phyloP scores from a whole-genome alignment of 768 basidiomycete genomes.

The Suillus tomentosus region DNA sequence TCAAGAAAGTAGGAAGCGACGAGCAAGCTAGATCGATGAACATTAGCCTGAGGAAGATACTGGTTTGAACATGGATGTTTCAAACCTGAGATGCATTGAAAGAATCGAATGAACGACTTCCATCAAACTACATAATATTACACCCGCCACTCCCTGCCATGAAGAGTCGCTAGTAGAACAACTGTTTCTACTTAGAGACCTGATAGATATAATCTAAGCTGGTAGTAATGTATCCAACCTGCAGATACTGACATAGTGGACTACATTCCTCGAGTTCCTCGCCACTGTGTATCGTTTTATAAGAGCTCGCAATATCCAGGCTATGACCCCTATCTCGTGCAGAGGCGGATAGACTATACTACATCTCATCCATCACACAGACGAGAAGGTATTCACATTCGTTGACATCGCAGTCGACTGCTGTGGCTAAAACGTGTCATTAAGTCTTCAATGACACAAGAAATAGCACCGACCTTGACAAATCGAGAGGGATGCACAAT shows the following conservation, averaged over 20 bases:
- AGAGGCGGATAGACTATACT: background rate
- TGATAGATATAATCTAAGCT: background rate
- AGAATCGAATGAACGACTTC: background rate
- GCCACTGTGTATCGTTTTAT: background rate
- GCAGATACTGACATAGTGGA: background rate
- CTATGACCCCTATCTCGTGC: background rate
- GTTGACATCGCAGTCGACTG: too few species aligned
- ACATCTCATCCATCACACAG: background rate
- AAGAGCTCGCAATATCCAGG: background rate
- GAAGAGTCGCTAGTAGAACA: background rate
- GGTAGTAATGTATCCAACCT: background rate
- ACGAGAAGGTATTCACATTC: background rate
- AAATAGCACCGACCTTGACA: background rate
- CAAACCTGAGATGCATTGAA: slow-evolving; percentile 18
- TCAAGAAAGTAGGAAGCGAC: slow-evolving; percentile 31
- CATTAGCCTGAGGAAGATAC: slow-evolving; percentile 30
- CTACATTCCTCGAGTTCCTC: background rate
- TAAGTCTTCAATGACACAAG: background rate
- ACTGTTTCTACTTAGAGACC: background rate
- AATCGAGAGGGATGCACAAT: background rate
- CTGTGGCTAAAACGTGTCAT: background rate
- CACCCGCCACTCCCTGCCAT: background rate
- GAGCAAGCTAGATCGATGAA: slow-evolving; percentile 33
- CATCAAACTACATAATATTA: background rate
- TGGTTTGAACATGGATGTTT: slow-evolving; percentile 32